These are phyloP conservation scores for Schoenoplectus tabernaemontani DNA, from an alignment of 202 grass and related monocot species.

Conservation along the genomic window DNA sequence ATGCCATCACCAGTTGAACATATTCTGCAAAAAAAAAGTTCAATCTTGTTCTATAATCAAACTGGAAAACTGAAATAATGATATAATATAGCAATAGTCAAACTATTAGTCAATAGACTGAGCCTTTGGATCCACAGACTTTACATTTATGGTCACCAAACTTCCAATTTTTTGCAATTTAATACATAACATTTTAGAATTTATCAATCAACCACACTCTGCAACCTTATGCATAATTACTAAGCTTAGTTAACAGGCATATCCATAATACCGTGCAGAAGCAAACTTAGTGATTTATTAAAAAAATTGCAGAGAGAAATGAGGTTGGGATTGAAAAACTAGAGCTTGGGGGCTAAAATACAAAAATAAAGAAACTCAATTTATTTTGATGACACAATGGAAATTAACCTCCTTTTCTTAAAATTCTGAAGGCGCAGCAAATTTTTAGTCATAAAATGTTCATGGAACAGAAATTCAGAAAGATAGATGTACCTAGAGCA, in stretches of 20 bases:
- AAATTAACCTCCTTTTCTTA: background rate
- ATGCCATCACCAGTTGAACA: slow-evolving; percentile 10
- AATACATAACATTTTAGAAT: slow-evolving; percentile 1
- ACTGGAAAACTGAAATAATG: slow-evolving; percentile 3
- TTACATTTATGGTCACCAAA: background rate
- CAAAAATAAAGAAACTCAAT: slow-evolving; percentile 5
- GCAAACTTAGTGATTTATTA: background rate
- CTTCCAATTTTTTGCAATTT: background rate
- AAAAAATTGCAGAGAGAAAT: background rate
- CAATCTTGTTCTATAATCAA: background rate
- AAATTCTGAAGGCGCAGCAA: background rate
- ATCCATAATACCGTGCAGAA: background rate
- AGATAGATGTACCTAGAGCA: slow-evolving; percentile 69
- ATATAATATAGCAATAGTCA: background rate
- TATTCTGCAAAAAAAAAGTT: slow-evolving; percentile 6
- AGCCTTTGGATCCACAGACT: background rate
- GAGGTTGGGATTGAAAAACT: background rate
- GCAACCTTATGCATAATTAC: background rate
- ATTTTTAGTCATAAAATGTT: slow-evolving; percentile 14
- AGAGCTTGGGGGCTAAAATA: background rate
- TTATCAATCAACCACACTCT: background rate
- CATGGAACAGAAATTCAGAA: background rate
- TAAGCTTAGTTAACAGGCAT: background rate
- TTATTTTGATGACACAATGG: background rate
- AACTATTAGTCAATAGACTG: background rate